phyloP scores from a whole-genome alignment of 108 stramenopile species.

The Cyclotella choctawhatcheeana region DNA sequence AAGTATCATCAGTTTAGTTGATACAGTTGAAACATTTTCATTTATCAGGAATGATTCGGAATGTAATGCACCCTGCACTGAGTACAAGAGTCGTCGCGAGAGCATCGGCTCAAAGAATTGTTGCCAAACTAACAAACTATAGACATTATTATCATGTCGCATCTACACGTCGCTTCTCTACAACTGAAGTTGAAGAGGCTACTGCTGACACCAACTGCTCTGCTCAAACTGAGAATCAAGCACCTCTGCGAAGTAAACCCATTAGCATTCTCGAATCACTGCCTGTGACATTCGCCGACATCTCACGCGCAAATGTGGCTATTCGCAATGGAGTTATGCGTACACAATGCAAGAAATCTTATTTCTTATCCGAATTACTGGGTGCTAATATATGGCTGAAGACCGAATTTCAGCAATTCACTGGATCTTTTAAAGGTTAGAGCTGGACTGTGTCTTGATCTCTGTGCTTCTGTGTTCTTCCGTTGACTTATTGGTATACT shows the following conservation, averaged over 20 bases:
- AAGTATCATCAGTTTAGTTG: too few relatives aligned
- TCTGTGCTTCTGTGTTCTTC: too few relatives aligned
- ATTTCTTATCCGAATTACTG: constrained; percentile 78
- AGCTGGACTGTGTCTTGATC: too few relatives aligned
- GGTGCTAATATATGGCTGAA: constrained; percentile 88
- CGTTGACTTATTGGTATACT: too few relatives aligned
- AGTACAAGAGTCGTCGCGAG: background rate
- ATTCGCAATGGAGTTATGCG: constrained; percentile 78
- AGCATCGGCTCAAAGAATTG: constrained; percentile 16
- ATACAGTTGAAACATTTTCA: too few relatives aligned
- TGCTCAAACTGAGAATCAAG: background rate
- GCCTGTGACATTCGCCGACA: constrained; percentile 84
- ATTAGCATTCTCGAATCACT: constrained; percentile 40
- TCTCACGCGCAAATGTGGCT: constrained; percentile 77
- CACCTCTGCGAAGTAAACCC: constrained; percentile 16
- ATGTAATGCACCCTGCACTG: constrained; percentile 1
- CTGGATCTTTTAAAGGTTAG: constrained; percentile 98
- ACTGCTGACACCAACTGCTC: too few relatives aligned
- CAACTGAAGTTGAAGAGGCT: constrained; percentile 2
- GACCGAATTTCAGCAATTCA: constrained; percentile 89
- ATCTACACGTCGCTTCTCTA: constrained; percentile 24
- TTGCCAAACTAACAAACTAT: constrained; percentile 23
- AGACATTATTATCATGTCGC: constrained; percentile 32
- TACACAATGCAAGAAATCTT: constrained; percentile 66
- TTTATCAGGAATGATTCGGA: constrained; percentile 9